These are phyloP conservation scores for Capsella bursapastoris DNA, from an alignment of 345 rosid species.

Conservation along the genomic window DNA sequence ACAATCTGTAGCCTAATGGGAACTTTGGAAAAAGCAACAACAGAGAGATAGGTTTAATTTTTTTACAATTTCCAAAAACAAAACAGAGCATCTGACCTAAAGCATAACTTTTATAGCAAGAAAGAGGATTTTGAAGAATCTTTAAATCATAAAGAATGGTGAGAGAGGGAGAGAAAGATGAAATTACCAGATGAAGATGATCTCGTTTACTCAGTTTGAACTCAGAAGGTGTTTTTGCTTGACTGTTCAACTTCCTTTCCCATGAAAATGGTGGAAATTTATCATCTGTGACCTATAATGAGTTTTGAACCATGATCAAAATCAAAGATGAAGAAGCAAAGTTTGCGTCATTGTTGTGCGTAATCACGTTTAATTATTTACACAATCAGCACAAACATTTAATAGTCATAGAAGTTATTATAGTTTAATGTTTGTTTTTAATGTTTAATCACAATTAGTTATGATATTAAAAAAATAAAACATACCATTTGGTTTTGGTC, in stretches of 20 bases:
- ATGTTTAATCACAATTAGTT: background rate
- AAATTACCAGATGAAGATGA: conserved; percentile 59
- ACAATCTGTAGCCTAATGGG: conserved; percentile 63
- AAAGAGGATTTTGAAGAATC: background rate
- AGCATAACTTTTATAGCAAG: conserved; percentile 30
- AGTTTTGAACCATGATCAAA: conserved; percentile 9
- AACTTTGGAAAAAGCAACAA: conserved; percentile 49
- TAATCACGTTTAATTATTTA: conserved; percentile 3
- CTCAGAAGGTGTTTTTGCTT: conserved; percentile 45
- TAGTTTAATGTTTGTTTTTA: background rate
- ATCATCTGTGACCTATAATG: conserved; percentile 49
- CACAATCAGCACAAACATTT: background rate
- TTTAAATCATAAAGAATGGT: background rate
- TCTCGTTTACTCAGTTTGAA: conserved; percentile 53
- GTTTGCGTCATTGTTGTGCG: conserved; percentile 1
- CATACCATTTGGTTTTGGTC: conserved; percentile 41
- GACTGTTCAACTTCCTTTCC: conserved; percentile 56
- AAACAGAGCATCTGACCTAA: conserved; percentile 31
- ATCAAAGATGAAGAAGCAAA: background rate
- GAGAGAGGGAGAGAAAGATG: background rate
- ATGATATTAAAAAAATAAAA: conserved; percentile 5
- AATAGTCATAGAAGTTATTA: background rate
- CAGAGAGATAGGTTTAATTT: background rate
- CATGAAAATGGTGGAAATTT: conserved; percentile 59
- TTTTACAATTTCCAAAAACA: background rate